Percentiles rank a stretch among this genome's conserved stretches.
These are phyloP conservation scores for Carex parvula DNA, from an alignment of 176 grass and related monocot species.

Conservation along the genomic window DNA sequence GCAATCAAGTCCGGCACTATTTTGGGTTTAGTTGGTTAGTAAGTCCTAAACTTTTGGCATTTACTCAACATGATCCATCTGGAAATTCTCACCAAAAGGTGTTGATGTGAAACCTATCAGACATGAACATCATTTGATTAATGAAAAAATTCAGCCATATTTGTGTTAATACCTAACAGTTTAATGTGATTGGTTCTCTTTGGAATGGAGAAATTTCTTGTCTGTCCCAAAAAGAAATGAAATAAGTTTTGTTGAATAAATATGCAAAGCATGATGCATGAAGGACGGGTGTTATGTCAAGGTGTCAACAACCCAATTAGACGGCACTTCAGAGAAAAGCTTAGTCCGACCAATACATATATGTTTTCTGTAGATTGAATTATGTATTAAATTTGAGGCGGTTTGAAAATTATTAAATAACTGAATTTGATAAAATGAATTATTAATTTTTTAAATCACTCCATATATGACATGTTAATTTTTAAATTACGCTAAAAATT, in stretches of 20 bases:
- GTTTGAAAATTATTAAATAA: no score
- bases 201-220: neutral
- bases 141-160: neutral
- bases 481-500: no score
- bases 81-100: neutral
- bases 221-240: neutral
- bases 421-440: no score
- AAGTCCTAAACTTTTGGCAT: neutral
- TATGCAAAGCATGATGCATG: neutral
- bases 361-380: no score
- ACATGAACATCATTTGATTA: neutral
- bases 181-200: neutral
- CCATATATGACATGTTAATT: no score
- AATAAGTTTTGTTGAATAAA: neutral
- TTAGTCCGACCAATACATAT: no score
- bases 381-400: no score
- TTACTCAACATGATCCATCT: neutral
- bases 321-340: neutral
- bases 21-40: neutral
- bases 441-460: no score
- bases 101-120: neutral
- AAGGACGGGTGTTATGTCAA: neutral
- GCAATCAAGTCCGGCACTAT: neutral
- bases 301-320: neutral
- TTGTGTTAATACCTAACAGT: neutral